These are phyloP conservation scores for Chaetomiaceae sp. DNA, from an alignment of 2,329 filamentous ascomycete genomes.

Conservation along the genomic window DNA sequence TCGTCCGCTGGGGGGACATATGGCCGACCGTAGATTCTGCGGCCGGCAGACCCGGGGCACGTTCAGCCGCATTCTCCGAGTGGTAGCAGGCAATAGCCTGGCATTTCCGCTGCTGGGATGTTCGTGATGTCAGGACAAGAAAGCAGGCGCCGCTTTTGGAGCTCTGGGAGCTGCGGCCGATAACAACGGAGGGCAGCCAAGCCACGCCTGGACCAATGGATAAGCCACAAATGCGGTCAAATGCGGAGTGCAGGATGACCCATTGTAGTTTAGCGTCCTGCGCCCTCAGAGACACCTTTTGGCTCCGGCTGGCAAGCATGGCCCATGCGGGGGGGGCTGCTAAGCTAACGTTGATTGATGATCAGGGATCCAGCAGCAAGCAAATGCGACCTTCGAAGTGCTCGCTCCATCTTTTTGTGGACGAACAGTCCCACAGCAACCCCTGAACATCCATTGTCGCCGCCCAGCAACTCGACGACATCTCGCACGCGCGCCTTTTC, in stretches of 20 bases:
- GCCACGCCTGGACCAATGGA: background rate
- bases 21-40: conserved; percentile 7
- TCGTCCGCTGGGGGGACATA: conserved; percentile 18
- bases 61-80: conserved; percentile 26
- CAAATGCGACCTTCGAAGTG: conserved; percentile 12
- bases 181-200: conserved; percentile 2
- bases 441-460: conserved; percentile 12
- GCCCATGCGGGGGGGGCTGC: conserved; percentile 5
- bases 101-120: conserved; percentile 15
- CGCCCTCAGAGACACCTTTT: background rate
- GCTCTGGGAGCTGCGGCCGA: background rate
- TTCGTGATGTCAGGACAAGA: background rate
- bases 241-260: too few relatives aligned
- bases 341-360: too few relatives aligned
- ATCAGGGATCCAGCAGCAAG: conserved; percentile 8
- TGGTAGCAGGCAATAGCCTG: conserved; percentile 12
- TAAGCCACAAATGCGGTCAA: conserved; percentile 10
- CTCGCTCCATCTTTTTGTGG: conserved; percentile 17
- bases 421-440: conserved; percentile 2
- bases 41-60: conserved; percentile 18
- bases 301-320: background rate
- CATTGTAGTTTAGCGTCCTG: background rate
- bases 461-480: conserved; percentile 1
- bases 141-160: background rate
- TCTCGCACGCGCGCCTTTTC: background rate